Evolutionary conservation across 2,329 filamentous ascomycete genomes (phyloP).

Genomic region (Cladorrhinum sp.): DNA sequence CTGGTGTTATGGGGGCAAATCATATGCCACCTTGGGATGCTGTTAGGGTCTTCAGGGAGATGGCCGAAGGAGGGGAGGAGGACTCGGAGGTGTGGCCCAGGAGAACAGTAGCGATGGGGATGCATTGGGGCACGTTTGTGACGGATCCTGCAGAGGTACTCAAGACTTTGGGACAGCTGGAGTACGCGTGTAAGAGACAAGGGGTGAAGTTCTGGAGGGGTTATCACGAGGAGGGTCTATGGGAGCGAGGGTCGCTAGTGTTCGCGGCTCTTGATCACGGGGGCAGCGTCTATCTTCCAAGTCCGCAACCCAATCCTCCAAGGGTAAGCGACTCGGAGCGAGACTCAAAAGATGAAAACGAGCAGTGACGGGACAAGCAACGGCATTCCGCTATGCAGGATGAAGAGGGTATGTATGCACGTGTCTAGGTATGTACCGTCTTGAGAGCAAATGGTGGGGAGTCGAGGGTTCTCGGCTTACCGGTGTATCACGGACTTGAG

Average conservation of each 20-base stretch:
- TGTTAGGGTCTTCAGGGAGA: conserved; percentile 26
- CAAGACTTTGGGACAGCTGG: conserved; percentile 26
- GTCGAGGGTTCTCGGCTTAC: too few relatives aligned
- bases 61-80: conserved; percentile 12
- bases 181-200: conserved; percentile 29
- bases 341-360: too few relatives aligned
- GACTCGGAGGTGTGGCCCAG: neutral
- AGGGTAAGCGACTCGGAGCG: too few relatives aligned
- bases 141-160: conserved; percentile 27
- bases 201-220: conserved; percentile 24
- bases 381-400: too few relatives aligned
- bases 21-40: conserved; percentile 33
- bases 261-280: conserved; percentile 25
- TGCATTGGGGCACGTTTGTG: conserved; percentile 32
- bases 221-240: neutral
- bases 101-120: conserved; percentile 24
- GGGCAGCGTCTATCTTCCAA: conserved; percentile 17
- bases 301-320: too few relatives aligned
- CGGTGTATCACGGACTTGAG: too few relatives aligned
- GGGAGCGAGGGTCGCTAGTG: neutral
- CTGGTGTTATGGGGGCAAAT: conserved; percentile 25
- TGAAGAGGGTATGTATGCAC: too few relatives aligned
- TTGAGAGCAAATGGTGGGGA: too few relatives aligned
- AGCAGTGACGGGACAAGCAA: too few relatives aligned
- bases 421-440: too few relatives aligned